Base-by-base conservation (phyloP, 495 filamentous ascomycete species). In the Lineolata rhizophorae region DNA sequence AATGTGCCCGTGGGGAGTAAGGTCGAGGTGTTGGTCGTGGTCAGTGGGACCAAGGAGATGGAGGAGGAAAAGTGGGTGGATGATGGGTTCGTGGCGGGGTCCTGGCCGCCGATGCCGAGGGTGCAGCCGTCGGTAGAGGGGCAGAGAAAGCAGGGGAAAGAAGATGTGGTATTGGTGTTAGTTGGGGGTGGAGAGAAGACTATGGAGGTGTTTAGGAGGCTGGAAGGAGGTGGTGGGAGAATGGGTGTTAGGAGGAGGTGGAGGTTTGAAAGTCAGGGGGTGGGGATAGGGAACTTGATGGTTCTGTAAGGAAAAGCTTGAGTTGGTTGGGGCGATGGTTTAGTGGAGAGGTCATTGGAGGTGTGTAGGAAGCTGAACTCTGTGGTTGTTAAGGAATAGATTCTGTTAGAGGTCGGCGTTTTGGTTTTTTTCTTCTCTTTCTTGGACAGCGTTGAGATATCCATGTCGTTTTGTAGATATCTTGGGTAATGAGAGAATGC, bases 161-260 rank as follows among this genome's bases (percentile, higher is more conserved):
- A n/a, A n/a, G n/a, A n/a, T n/a, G n/a, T n/a, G 12, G 63, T 71
- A 15, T 72, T 93, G 71, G 62, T 92, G 15, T 77, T 95, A 74
- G 72, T 90, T 5, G 68, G 68, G 0, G 82, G 79, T 0, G 79
- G 76, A 2, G 61, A 80, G 11, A 58, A 64, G 36, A 72, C 66
- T 27, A 76, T 72, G 38, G 61, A 68, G 27, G 43, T 73, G 35
- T 42, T 90, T 2, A 61, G 49, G 31, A 54, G 53, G 40, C 67
- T 77, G 10, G 58, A n/a, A n/a, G n/a, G n/a, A n/a, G n/a, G n/a
- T n/a, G n/a, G n/a, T n/a, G n/a, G 50, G 41, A 63, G 62, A 2
- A 40, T 94, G 11, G 81, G 78, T 0, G 45, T 93, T 28, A 67
- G 70, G 51, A 67, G 81, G 48, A 54, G 80, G 48, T 94, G 78